Base-by-base conservation (phyloP, 1,284 basidiomycete genomes). In the Malassezia pachydermatis region DNA sequence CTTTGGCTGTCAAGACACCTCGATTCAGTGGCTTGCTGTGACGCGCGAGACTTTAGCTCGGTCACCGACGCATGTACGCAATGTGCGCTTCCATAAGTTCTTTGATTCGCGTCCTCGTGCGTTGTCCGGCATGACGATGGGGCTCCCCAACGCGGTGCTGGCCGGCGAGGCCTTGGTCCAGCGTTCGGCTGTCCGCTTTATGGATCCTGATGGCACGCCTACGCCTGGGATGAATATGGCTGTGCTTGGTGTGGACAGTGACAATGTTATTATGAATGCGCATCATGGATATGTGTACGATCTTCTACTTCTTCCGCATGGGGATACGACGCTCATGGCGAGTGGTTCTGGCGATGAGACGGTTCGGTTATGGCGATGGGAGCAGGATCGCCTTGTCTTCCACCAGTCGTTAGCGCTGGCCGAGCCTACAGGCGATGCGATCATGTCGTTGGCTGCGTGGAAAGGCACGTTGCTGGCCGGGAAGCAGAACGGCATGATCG, bases 201-300 rank as follows among this genome's bases (percentile, higher is more conserved):
- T 17, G 32, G 33, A 16, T 13, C 4, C 53, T 11, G 32, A 34
- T 19, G 50, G 27, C 23, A 35, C 23, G 2, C 33, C 33, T 19
- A 35, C 13, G 14, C 16, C 48, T 6, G 46, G 44, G 7, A 24
- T 20, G 43, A 29, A 19, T 19, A 39, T 43, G 45, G n/a, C 33
- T 7, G 45, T 38, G 11, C 40, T 48, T 11, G 17, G 27, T 25
- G 41, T 48, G 17, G 29, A 42, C 33, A 28, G 29, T 13, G 29
- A 20, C 22, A n/a, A 24, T n/a, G 39, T 33, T 1, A 49, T 65
- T 0, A 50, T 85, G 58, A 84, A 85, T 2, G 90, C 89, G 1
- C 90, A 96, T 72, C 88, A 82, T 71, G 90, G 90, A 9, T 96
- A 96, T 68, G 79, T 95, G 13, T 95, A 95, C 68, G 87, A 84